Evolutionary conservation across 2,329 filamentous ascomycete species (phyloP).

Genomic region (Niveomyces coronatus): DNA sequence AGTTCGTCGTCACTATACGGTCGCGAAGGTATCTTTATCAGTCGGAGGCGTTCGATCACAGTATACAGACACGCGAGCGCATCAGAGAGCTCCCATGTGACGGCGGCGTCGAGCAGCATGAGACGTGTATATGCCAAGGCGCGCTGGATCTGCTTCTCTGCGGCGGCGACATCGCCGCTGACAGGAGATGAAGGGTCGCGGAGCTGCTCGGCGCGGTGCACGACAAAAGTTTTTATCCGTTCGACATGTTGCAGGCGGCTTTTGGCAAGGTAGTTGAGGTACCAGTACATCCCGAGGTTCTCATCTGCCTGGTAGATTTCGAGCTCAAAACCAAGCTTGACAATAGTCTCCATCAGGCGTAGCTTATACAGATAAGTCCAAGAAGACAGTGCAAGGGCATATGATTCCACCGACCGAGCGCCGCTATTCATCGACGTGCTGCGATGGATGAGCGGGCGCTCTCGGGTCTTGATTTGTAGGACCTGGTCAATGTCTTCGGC

Average conservation of each 20-base stretch:
- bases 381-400: conserved; percentile 65
- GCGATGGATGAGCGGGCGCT: conserved; percentile 45
- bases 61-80: conserved; percentile 54
- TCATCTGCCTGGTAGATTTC: conserved; percentile 83
- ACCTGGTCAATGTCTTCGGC: conserved; percentile 67
- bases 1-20: conserved; percentile 59
- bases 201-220: conserved; percentile 26
- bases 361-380: conserved; percentile 91
- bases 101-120: conserved; percentile 54
- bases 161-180: conserved; percentile 16
- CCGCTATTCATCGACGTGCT: conserved; percentile 17
- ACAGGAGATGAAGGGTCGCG: conserved; percentile 12
- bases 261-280: conserved; percentile 64
- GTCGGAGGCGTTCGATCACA: conserved; percentile 46
- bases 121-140: conserved; percentile 47
- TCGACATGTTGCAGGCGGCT: conserved; percentile 60
- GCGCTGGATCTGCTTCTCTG: conserved; percentile 34
- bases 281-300: conserved; percentile 82
- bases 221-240: conserved; percentile 58
- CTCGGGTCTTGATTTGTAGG: conserved; percentile 50
- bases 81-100: conserved; percentile 46
- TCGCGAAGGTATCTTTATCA: conserved; percentile 40
- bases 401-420: conserved; percentile 38
- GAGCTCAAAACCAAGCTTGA: conserved; percentile 90
- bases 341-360: conserved; percentile 73